These are phyloP conservation scores for Halenospora varia DNA, from an alignment of 495 filamentous ascomycete species.

Conservation along the genomic window DNA sequence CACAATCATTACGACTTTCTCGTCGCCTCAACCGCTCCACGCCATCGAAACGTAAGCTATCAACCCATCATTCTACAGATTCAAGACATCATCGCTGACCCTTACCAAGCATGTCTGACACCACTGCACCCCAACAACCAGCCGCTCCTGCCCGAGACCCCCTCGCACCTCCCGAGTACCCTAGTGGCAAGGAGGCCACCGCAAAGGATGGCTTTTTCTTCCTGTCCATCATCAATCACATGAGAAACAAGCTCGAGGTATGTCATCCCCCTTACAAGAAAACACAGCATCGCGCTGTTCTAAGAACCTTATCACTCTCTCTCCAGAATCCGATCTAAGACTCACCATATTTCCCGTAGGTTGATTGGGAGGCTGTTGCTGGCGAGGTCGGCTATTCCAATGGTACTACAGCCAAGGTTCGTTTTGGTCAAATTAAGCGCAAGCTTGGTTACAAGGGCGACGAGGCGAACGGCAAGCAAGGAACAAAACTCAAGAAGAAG, in stretches of 20 bases:
- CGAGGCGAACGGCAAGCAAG: conserved; percentile 1
- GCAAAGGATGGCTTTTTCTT: conserved; percentile 11
- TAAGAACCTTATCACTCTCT: neutral
- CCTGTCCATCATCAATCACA: conserved; percentile 1
- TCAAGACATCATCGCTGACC: too few relatives aligned
- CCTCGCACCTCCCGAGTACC: neutral
- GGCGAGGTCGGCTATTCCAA: conserved; percentile 14
- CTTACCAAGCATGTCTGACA: too few relatives aligned
- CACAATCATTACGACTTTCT: too few relatives aligned
- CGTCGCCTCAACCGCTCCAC: too few relatives aligned
- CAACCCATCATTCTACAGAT: too few relatives aligned
- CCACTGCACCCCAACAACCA: too few relatives aligned
- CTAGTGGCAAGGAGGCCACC: neutral
- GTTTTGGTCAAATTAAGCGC: conserved; percentile 25
- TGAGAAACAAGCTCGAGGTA: conserved; percentile 11
- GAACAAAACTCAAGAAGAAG: conserved; percentile 19
- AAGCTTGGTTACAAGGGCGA: conserved; percentile 3
- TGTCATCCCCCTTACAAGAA: neutral
- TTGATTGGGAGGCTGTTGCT: conserved; percentile 25
- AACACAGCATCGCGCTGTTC: neutral
- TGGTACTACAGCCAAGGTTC: conserved; percentile 3
- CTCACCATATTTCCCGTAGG: too few relatives aligned
- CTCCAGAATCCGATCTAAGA: neutral
- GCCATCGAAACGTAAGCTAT: too few relatives aligned
- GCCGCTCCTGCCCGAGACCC: too few relatives aligned